A percentile compares a stretch with the other conserved stretches of the same genome.
phyloP scores from a whole-genome alignment of 371 early-diverging fungal genomes.

The Haplosporangium sp. region DNA sequence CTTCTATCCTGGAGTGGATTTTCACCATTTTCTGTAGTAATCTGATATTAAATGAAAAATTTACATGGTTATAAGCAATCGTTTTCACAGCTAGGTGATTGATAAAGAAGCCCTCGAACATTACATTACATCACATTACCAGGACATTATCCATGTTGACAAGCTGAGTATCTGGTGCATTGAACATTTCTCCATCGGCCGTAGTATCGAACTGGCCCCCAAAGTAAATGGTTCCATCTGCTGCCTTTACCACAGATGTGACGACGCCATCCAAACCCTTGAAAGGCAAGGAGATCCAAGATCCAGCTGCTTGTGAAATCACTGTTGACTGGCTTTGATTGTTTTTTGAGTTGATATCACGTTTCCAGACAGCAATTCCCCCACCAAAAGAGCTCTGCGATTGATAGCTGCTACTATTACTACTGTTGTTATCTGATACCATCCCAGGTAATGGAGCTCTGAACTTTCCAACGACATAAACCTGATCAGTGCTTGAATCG shows the following conservation, averaged over 20 bases:
- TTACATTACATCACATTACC: not conserved
- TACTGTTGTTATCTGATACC: conserved; percentile 1
- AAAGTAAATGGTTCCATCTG: conserved; percentile 58
- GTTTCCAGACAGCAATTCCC: conserved; percentile 66
- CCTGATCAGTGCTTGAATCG: conserved; percentile 59
- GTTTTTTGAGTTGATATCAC: conserved; percentile 1
- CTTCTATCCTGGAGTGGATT: conserved; percentile 24
- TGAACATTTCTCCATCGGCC: conserved; percentile 46
- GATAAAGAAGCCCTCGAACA: too few species aligned
- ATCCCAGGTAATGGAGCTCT: conserved; percentile 33
- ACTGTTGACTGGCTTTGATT: not conserved
- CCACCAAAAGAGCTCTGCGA: conserved; percentile 67
- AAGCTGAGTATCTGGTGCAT: conserved; percentile 49
- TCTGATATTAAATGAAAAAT: conserved; percentile 11
- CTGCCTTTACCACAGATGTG: conserved; percentile 54
- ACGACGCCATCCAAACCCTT: conserved; percentile 74
- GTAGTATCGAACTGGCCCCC: conserved; percentile 67
- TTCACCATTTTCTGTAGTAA: conserved; percentile 34
- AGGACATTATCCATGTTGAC: conserved; percentile 33
- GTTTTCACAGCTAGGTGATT: too few species aligned
- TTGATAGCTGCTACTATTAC: conserved; percentile 24
- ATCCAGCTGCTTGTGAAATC: conserved; percentile 28
- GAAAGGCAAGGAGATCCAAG: conserved; percentile 68
- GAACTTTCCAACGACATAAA: conserved; percentile 72
- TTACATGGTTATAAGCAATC: too few species aligned